Evolutionary conservation across 2,329 filamentous ascomycete species (phyloP).

Genomic region (Ceratocystis colombiana): DNA sequence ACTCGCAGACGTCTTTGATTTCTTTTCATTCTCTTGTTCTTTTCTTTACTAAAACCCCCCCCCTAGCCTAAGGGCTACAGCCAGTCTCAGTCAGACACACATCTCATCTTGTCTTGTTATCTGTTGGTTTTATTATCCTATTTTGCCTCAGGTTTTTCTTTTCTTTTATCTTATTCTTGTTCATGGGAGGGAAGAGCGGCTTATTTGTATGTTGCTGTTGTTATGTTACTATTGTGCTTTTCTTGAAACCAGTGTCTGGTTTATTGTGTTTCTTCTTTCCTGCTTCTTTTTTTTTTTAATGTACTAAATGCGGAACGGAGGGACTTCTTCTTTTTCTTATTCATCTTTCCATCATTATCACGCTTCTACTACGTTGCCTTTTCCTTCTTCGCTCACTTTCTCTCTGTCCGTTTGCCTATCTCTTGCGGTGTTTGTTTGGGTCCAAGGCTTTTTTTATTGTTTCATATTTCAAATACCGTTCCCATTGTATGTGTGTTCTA

Average conservation of each 20-base stretch:
- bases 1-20: not conserved
- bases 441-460: no score
- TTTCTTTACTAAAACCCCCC: not conserved
- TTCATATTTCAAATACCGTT: no score
- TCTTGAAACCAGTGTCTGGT: not conserved
- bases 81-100: no score
- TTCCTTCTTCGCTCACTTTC: not conserved
- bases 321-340: no score
- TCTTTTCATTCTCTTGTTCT: not conserved
- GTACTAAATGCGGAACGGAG: no score
- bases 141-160: not conserved
- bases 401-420: not conserved
- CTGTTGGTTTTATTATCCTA: not conserved
- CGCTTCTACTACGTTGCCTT: not conserved
- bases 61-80: not conserved
- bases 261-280: slow-evolving; percentile 3
- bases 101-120: no score
- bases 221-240: no score
- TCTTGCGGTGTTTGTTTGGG: no score
- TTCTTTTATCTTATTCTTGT: not conserved
- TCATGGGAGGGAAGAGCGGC: not conserved
- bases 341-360: no score
- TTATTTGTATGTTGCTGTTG: no score
- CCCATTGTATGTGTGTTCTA: no score
- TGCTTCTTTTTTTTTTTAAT: slow-evolving; percentile 10